Percentiles rank a stretch among this genome's conserved stretches.
Evolutionary conservation across 768 basidiomycete species (phyloP).

Genomic region (Lactarius deliciosus): DNA sequence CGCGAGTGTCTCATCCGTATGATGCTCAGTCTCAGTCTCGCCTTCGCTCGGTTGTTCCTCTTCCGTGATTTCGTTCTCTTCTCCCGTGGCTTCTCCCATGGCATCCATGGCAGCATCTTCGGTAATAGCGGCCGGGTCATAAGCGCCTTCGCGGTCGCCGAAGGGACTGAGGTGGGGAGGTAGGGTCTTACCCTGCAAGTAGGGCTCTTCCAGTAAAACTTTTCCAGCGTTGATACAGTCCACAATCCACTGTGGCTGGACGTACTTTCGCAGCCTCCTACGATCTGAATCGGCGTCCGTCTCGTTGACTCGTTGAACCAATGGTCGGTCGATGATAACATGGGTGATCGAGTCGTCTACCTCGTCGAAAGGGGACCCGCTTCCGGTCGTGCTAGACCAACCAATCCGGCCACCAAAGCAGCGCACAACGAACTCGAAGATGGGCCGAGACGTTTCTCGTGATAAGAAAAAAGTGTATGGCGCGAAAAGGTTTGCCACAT

Average conservation of each 20-base stretch:
- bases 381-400: conserved; percentile 80
- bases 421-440: conserved; percentile 93
- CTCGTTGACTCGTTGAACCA: conserved; percentile 49
- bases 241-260: conserved; percentile 98
- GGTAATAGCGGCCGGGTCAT: conserved; percentile 54
- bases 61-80: conserved; percentile 37
- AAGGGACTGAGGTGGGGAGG: conserved; percentile 98
- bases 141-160: conserved; percentile 75
- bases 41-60: conserved; percentile 34
- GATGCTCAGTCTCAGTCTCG: conserved; percentile 26
- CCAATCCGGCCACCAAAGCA: conserved; percentile 91
- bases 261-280: conserved; percentile 71
- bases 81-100: conserved; percentile 35
- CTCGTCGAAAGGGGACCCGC: conserved; percentile 78
- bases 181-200: conserved; percentile 79
- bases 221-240: conserved; percentile 91
- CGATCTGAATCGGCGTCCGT: conserved; percentile 59
- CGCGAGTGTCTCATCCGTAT: conserved; percentile 37
- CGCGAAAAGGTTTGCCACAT: conserved; percentile 67
- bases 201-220: conserved; percentile 81
- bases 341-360: conserved; percentile 86
- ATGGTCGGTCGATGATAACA: conserved; percentile 89
- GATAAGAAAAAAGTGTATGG: conserved; percentile 92
- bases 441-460: conserved; percentile 83
- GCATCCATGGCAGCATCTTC: conserved; percentile 38